Evolutionary conservation across 2,329 filamentous ascomycete genomes (phyloP).

Genomic region (Pseudogymnoascus sp.): DNA sequence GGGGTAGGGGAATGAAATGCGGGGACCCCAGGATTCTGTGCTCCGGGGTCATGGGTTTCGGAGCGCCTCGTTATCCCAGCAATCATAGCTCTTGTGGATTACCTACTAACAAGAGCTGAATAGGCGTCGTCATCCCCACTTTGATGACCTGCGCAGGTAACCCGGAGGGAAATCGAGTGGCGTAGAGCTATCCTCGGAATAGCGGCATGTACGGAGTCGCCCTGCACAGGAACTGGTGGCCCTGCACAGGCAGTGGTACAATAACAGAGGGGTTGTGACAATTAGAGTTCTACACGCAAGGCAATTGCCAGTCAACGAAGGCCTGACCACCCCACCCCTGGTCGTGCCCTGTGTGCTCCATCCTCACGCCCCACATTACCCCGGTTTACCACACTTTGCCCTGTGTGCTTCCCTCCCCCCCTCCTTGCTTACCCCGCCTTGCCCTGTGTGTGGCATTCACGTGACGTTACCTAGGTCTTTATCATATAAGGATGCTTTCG

Average conservation of each 20-base stretch:
- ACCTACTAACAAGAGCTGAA: not conserved
- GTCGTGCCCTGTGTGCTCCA: not conserved
- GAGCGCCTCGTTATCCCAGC: not conserved
- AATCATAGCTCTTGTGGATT: not conserved
- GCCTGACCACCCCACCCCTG: not conserved
- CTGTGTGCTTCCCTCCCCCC: too few species aligned
- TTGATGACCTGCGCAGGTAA: not conserved
- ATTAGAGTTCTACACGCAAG: not conserved
- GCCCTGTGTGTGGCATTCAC: too few species aligned
- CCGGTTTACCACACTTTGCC: too few species aligned
- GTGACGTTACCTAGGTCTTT: not conserved
- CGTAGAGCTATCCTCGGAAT: not conserved
- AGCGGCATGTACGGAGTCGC: not conserved
- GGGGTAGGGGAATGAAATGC: not conserved
- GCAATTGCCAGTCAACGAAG: not conserved
- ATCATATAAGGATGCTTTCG: not conserved
- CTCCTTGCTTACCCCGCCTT: too few species aligned
- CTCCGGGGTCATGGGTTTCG: not conserved
- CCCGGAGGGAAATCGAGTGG: not conserved
- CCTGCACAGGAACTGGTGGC: not conserved
- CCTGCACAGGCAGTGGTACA: not conserved
- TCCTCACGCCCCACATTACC: slow-evolving; percentile 8
- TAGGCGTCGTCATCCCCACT: not conserved
- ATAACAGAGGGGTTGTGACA: not conserved
- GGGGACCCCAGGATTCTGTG: not conserved